Percentiles rank a stretch among this genome's conserved stretches.
These are phyloP conservation scores for Ustilago shanxiensis DNA, from an alignment of 1,284 basidiomycete genomes.

Conservation along the genomic window DNA sequence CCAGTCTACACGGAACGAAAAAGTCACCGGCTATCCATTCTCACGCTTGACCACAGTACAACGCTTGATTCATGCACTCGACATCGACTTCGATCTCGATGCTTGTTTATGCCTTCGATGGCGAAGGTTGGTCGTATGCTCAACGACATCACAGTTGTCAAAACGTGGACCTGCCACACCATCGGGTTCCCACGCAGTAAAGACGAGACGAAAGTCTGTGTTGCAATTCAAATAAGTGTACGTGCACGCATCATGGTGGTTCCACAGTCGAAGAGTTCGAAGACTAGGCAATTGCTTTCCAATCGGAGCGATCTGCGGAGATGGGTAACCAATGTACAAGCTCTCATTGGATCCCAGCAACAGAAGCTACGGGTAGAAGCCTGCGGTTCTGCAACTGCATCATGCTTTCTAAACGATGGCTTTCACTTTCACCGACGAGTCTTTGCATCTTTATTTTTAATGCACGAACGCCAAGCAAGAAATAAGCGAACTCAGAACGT, in stretches of 20 bases:
- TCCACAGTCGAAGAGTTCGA: neutral
- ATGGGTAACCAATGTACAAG: neutral
- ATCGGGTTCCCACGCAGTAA: neutral
- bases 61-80: neutral
- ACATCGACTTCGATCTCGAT: neutral
- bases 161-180: neutral
- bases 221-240: neutral
- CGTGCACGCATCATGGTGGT: neutral
- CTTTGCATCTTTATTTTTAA: neutral
- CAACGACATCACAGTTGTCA: neutral
- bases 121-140: neutral
- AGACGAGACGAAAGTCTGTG: neutral
- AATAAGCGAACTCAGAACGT: constrained; percentile 41
- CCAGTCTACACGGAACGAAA: neutral
- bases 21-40: constrained; percentile 3
- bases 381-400: neutral
- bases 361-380: neutral
- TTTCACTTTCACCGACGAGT: neutral
- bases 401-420: constrained; percentile 1
- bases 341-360: neutral
- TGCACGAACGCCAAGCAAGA: constrained; percentile 22
- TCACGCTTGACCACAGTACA: neutral
- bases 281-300: neutral
- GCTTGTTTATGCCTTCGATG: neutral
- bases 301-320: neutral